Evolutionary conservation across 164 flowering plant genomes (phyloP).

Genomic region (Kalanchoe fedtschenkoi): DNA sequence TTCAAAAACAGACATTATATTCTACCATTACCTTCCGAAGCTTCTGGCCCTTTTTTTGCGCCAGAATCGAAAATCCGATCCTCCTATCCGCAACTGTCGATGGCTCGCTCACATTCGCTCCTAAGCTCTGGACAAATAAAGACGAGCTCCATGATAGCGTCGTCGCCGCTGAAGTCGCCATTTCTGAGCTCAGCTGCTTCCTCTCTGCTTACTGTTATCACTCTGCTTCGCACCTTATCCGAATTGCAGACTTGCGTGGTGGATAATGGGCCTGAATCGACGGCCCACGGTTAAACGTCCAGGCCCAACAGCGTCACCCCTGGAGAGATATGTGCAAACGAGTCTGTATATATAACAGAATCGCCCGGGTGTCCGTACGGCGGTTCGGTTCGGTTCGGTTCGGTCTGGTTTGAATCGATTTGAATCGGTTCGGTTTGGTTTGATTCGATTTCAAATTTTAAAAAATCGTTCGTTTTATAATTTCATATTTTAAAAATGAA

Average conservation of each 20-base stretch:
- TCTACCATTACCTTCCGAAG: slow-evolving; percentile 36
- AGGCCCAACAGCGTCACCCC: too few species aligned
- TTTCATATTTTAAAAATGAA: too few species aligned
- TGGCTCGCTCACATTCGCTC: slow-evolving; percentile 16
- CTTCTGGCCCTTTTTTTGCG: slow-evolving; percentile 70
- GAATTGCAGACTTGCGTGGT: neutral
- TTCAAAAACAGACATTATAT: neutral
- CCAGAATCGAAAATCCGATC: slow-evolving; percentile 25
- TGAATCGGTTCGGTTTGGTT: too few species aligned
- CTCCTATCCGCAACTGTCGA: slow-evolving; percentile 16
- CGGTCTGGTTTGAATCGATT: too few species aligned
- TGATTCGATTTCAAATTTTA: too few species aligned
- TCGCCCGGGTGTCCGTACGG: too few species aligned
- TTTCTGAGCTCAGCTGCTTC: slow-evolving; percentile 8
- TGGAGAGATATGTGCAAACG: too few species aligned
- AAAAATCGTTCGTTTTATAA: too few species aligned
- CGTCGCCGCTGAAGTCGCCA: slow-evolving; percentile 39
- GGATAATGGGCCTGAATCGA: neutral
- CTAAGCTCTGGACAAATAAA: slow-evolving; percentile 23
- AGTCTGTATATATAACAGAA: too few species aligned
- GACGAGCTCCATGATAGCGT: slow-evolving; percentile 53
- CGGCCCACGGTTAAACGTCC: too few species aligned
- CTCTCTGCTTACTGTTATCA: neutral
- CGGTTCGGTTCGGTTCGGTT: too few species aligned
- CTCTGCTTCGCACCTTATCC: neutral